These are phyloP conservation scores for Clathrospora elynae DNA, from an alignment of 2,329 filamentous ascomycete genomes.

Conservation along the genomic window DNA sequence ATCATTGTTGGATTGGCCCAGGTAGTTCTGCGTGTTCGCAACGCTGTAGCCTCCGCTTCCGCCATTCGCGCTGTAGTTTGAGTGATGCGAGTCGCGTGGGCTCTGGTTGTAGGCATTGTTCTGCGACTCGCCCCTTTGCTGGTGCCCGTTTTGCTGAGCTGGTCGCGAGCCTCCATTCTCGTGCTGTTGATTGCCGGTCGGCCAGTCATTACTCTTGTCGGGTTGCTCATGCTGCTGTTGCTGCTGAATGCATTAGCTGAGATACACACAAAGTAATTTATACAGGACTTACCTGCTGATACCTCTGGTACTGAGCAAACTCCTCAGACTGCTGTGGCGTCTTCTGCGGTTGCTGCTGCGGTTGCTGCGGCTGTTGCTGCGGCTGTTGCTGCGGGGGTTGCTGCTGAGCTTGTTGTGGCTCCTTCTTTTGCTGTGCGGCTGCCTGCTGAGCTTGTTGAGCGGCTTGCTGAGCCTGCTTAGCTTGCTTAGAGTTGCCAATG, in stretches of 20 bases:
- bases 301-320: conserved; percentile 48
- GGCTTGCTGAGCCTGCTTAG: conserved; percentile 67
- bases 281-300: conserved; percentile 39
- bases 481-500: conserved; percentile 77
- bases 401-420: conserved; percentile 52
- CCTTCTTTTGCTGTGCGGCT: conserved; percentile 46
- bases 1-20: conserved; percentile 40
- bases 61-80: conserved; percentile 34
- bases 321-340: conserved; percentile 48
- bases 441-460: conserved; percentile 58
- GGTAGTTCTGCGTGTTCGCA: conserved; percentile 44
- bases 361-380: conserved; percentile 45
- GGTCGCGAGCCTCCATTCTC: conserved; percentile 15
- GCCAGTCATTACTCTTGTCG: conserved; percentile 30
- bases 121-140: conserved; percentile 17
- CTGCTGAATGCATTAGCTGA: conserved; percentile 9
- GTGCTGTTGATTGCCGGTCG: conserved; percentile 24
- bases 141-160: conserved; percentile 20
- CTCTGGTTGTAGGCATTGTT: conserved; percentile 26
- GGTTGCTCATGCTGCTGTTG: conserved; percentile 32
- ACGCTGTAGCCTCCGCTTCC: conserved; percentile 42
- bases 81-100: conserved; percentile 43
- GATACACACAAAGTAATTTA: fast-evolving
- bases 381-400: conserved; percentile 44
- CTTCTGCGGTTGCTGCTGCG: conserved; percentile 42